Base-by-base conservation (phyloP, 2,329 filamentous ascomycete species). In the Fusarium sarcochroum region DNA sequence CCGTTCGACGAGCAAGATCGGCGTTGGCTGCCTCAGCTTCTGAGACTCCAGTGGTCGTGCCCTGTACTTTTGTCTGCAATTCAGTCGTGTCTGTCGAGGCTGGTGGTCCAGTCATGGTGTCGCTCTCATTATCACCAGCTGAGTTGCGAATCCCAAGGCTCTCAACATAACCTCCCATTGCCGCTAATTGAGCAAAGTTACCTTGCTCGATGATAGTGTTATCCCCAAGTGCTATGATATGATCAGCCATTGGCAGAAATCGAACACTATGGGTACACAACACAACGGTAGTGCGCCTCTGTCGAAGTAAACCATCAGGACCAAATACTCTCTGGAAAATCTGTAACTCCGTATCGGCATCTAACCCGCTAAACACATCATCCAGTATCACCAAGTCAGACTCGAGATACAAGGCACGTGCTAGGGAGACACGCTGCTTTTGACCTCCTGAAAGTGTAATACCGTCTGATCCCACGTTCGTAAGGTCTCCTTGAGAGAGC, bases 301-400 rank as follows among this genome's bases (percentile, higher is more conserved):
- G 72, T n/a, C 77, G 75, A 5, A 84, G 70, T 2, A 86, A 42
- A 0, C 85, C 83, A 1, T 73, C 58, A 3, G 73, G 55, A 0
- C 82, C 80, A 40, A 86, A 79, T 1, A 85, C 74, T 7, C 78
- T 77, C 4, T 76, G 69, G 56, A 86, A 82, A 4, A 86, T 73
- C 7, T 78, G 69, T 3, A 77, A 69, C 38, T 83, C 79, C 0
- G 84, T 86, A 7, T 80, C 73, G 3, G 78, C 75, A 63, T 85
- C 83, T 0, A 85, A 70, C 0, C 78, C 82, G 37, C 81, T 81
- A 6, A 85, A 76, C 0, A 78, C 70, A 38, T 86, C 83, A 61
- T 86, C 84, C 11, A 85, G 68, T 1, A 86, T 61, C 15, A 83
- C 56, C 18, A 84, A 69, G 11, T 82, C 63, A 2, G 75, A 71